Evolutionary conservation across 495 filamentous ascomycete species (phyloP).

Genomic region (Bathelium albidoporum): DNA sequence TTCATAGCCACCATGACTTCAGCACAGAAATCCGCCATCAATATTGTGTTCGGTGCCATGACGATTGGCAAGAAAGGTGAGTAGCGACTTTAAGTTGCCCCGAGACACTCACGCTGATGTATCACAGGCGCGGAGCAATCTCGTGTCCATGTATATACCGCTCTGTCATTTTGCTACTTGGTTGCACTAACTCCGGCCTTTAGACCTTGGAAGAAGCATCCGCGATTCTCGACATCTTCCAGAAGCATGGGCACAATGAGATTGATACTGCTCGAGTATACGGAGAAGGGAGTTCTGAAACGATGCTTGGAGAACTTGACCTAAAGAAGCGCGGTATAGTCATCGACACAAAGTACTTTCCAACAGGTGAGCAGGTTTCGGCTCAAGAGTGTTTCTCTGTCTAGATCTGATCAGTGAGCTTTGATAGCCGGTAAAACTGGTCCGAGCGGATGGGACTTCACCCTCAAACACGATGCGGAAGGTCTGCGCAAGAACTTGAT

Average conservation of each 20-base stretch:
- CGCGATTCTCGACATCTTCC: conserved; percentile 24
- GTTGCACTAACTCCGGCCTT: neutral
- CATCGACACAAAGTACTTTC: conserved; percentile 46
- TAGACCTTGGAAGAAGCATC: conserved; percentile 18
- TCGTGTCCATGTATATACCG: conserved; percentile 14
- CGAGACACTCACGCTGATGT: neutral
- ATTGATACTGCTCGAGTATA: conserved; percentile 36
- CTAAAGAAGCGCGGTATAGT: conserved; percentile 40
- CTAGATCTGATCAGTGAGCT: neutral
- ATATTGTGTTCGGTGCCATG: conserved; percentile 29
- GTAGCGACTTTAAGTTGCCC: no score
- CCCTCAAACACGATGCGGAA: conserved; percentile 26
- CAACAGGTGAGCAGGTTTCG: conserved; percentile 15
- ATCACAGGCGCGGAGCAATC: conserved; percentile 18
- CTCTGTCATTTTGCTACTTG: neutral
- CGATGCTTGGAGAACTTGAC: conserved; percentile 36
- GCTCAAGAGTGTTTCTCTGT: neutral
- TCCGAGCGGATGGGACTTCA: conserved; percentile 20
- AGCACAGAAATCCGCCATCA: conserved; percentile 20
- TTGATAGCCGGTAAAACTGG: conserved; percentile 2
- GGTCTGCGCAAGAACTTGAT: conserved; percentile 32
- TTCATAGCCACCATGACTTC: neutral
- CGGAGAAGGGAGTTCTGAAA: conserved; percentile 41
- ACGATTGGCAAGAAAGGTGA: conserved; percentile 17
- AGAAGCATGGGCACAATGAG: conserved; percentile 25